Conservation (phyloP, 495 filamentous ascomycete species). For the Cercophora newfieldiana region DNA sequence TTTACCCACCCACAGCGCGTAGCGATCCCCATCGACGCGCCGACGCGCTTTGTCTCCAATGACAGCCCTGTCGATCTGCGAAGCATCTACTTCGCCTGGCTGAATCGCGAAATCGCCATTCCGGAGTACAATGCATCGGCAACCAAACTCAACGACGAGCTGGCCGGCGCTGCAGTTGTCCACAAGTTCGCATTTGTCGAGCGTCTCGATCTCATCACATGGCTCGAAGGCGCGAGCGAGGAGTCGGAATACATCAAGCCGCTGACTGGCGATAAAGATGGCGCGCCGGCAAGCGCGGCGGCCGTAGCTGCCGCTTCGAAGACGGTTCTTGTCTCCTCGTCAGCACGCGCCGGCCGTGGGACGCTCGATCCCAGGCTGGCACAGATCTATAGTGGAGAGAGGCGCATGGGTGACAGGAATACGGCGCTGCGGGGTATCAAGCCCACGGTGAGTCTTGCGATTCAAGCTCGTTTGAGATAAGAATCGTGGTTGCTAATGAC, state of each 20-base stretch:
- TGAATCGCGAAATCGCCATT: constrained; percentile 83
- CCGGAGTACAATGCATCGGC: constrained; percentile 86
- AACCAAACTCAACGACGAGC: constrained; percentile 75
- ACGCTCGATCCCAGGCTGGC: constrained; percentile 75
- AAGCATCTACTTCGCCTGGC: constrained; percentile 92
- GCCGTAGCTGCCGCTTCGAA: constrained; percentile 50
- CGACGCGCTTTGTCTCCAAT: constrained; percentile 78
- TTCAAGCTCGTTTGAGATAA: not conserved
- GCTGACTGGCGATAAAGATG: constrained; percentile 62
- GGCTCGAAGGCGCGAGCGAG: constrained; percentile 85
- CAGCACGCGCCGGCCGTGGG: constrained; percentile 55
- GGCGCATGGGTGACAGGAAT: constrained; percentile 90
- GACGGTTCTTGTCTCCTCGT: constrained; percentile 50
- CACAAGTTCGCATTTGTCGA: constrained; percentile 88
- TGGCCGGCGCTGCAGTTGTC: constrained; percentile 63
- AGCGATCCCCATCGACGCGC: constrained; percentile 68
- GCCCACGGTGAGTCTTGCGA: constrained; percentile 65
- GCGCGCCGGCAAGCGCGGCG: constrained; percentile 44
- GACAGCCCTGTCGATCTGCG: constrained; percentile 78
- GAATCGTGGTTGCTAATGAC: not conserved
- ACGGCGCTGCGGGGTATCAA: constrained; percentile 84
- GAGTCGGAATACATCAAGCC: constrained; percentile 91
- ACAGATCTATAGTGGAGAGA: constrained; percentile 87
- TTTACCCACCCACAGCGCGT: constrained; percentile 66
- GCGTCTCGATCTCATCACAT: constrained; percentile 84